Evolutionary conservation across 2,329 filamentous ascomycete species (phyloP).

Genomic region (Fusarium sp.): DNA sequence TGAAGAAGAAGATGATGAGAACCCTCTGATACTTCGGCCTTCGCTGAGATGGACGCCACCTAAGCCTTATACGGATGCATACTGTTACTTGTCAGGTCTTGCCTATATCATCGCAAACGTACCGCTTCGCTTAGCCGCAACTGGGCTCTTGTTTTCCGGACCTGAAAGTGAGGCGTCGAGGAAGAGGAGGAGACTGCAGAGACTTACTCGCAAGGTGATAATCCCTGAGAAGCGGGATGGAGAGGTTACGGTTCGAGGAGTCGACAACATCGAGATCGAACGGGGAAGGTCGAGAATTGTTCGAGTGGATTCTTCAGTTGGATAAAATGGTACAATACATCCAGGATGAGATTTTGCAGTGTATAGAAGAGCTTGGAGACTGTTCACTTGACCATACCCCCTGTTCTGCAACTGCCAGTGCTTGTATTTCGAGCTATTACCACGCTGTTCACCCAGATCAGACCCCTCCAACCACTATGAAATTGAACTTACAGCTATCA

Average conservation of each 20-base stretch:
- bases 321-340: neutral
- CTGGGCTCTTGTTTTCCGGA: conserved; percentile 2
- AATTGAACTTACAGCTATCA: neutral
- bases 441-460: neutral
- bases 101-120: conserved; percentile 16
- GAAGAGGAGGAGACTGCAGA: conserved; percentile 21
- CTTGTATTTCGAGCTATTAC: neutral
- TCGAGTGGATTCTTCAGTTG: neutral
- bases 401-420: conserved; percentile 9
- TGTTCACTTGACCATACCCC: neutral
- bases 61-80: conserved; percentile 9
- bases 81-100: conserved; percentile 24
- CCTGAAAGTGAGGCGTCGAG: conserved; percentile 14
- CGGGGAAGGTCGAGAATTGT: neutral
- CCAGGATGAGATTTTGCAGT: neutral
- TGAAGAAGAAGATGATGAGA: neutral
- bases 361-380: neutral
- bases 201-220: conserved; percentile 4
- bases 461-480: neutral
- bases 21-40: conserved; percentile 2
- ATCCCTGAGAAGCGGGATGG: neutral
- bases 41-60: neutral
- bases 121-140: conserved; percentile 1
- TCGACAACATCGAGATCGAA: neutral
- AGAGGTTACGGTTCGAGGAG: neutral